Conservation (phyloP, 768 basidiomycete genomes). For the Leccinum incarnatum region DNA sequence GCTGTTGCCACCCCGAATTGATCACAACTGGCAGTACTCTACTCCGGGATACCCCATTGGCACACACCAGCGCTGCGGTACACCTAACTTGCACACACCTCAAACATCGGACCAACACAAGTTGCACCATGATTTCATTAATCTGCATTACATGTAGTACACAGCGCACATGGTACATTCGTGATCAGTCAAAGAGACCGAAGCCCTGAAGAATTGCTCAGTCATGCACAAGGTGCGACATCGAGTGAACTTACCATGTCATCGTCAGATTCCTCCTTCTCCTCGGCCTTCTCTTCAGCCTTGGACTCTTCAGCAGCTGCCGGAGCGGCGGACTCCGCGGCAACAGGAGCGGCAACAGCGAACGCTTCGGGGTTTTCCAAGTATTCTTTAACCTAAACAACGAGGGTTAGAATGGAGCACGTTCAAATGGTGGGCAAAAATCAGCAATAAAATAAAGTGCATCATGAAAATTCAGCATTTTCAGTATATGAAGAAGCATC, state of each 20-base stretch:
- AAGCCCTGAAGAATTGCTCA: conserved; percentile 61
- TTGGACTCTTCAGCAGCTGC: conserved; percentile 58
- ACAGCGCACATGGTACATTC: conserved; percentile 14
- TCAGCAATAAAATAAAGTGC: conserved; percentile 33
- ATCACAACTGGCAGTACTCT: background rate
- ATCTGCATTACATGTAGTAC: conserved; percentile 23
- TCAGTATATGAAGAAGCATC: conserved; percentile 68
- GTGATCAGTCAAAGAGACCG: conserved; percentile 80
- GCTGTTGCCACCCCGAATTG: too few relatives aligned
- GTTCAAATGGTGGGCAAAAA: background rate
- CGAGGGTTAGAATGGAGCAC: conserved; percentile 3
- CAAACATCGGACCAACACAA: conserved; percentile 3
- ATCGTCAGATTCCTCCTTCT: conserved; percentile 84
- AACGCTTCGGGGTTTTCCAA: conserved; percentile 99
- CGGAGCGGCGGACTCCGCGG: conserved; percentile 47
- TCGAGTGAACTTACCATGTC: conserved; percentile 65
- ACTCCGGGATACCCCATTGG: conserved; percentile 16
- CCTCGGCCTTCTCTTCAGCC: conserved; percentile 73
- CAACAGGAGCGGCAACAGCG: conserved; percentile 71
- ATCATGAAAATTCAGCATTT: conserved; percentile 71
- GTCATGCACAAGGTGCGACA: background rate
- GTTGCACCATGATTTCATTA: conserved; percentile 14
- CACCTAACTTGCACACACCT: background rate
- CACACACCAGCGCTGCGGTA: background rate
- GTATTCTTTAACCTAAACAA: conserved; percentile 82